Evolutionary conservation across 2,329 filamentous ascomycete genomes (phyloP), one percentile per base, ranked within the genome.

Genomic region (Aspergillus novoparasiticus): DNA sequence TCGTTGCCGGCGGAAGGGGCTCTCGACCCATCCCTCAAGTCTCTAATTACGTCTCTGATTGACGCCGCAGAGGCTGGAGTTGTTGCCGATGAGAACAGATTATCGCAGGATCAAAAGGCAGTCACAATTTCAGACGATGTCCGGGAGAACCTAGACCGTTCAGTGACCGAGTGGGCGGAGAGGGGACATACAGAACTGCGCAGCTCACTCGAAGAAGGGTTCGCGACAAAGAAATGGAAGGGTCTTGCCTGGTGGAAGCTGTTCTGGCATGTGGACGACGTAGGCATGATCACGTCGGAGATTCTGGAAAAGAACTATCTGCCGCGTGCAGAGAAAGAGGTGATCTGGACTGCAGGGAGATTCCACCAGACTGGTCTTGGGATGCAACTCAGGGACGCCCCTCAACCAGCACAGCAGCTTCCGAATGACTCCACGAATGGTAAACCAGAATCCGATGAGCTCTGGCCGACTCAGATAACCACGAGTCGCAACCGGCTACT

Each of bases 191-290:
- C 88, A 0, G 94, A 98, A 77, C 84, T 98, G 9, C 91, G 93
- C 66, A 86, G 90, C 57, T 86, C 93, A 69, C 86, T 97, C 2
- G 90, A 94, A 67, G 80, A 87, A 51, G 93, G 92, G 0, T 94
- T 97, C 70, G 82, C 86, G 0, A 88, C 91, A n/a, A 84, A 81
- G 21, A 84, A 88, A 45, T 97, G 94, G 94, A 86, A 87, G 30
- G 90, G 91, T 66, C 82, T 97, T 4, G 86, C 89, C 19, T 98
- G 94, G 94, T 97, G 93, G 90, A 96, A 96, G 76, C 85, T 98
- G 0, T 93, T 97, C 74, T 97, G 93, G 93, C 88, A 93, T 23
- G 93, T 95, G 28, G 94, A 98, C 73, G 94, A 97, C 71, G 92
- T 97, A 12, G 87, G 88, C 3, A 90, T 94, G 85, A 88, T 97